These are phyloP conservation scores for Acrasis kona DNA, from an alignment of 78 protist genomes.

Conservation along the genomic window DNA sequence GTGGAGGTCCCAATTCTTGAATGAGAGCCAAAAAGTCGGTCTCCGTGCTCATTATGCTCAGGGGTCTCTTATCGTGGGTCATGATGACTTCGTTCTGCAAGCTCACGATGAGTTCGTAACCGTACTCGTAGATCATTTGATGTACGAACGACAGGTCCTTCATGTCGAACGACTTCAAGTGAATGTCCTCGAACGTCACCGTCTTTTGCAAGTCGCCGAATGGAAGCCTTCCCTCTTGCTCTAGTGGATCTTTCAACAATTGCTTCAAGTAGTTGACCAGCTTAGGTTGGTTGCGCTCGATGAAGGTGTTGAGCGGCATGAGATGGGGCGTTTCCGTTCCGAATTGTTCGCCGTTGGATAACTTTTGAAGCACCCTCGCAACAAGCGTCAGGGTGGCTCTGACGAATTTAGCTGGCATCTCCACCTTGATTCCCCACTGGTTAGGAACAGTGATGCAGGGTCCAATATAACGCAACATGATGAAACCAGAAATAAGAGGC, in stretches of 20 bases:
- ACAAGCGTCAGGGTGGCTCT: neutral
- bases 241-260: neutral
- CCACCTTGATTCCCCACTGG: neutral
- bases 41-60: neutral
- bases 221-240: neutral
- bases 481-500: neutral
- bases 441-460: neutral
- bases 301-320: neutral
- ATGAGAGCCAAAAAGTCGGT: neutral
- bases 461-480: neutral
- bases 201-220: neutral
- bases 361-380: neutral
- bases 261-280: neutral
- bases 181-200: neutral
- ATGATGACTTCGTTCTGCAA: neutral
- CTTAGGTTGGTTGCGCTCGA: neutral
- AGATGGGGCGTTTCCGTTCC: neutral
- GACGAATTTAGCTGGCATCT: neutral
- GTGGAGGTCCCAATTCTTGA: slow-evolving; percentile 3
- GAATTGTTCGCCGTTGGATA: neutral
- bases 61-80: neutral
- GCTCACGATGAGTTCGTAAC: neutral
- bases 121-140: neutral
- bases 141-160: neutral
- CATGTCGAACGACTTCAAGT: neutral